Percentiles rank a stretch among this genome's conserved stretches.
These are phyloP conservation scores for Sporodiniella umbellata DNA, from an alignment of 371 early-diverging fungal genomes.

Conservation along the genomic window DNA sequence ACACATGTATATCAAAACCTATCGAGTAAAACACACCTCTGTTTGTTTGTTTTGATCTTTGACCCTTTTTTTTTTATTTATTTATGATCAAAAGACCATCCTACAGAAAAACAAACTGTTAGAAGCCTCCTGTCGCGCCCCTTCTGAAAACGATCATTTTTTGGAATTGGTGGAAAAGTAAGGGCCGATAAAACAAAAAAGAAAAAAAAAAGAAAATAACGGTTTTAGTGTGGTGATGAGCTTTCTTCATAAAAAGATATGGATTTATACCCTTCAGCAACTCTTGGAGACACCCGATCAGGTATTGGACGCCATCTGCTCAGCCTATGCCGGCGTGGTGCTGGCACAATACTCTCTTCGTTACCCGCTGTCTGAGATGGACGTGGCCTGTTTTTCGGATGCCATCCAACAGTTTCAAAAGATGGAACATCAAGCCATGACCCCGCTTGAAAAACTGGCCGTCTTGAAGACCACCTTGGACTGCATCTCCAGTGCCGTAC, in stretches of 20 bases:
- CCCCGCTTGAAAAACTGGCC: conserved; percentile 46
- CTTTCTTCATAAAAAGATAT: conserved; percentile 59
- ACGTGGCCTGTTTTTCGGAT: conserved; percentile 24
- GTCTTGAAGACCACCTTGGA: conserved; percentile 39
- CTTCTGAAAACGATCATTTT: conserved; percentile 54
- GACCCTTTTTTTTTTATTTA: no score
- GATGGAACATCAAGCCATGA: conserved; percentile 41
- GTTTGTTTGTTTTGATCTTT: background rate
- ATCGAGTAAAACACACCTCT: conserved; percentile 3
- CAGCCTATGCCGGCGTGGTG: conserved; percentile 31
- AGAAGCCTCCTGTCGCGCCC: conserved; percentile 41
- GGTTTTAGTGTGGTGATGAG: conserved; percentile 53
- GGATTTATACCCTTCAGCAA: conserved; percentile 51
- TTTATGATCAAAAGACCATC: conserved; percentile 33
- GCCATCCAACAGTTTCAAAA: conserved; percentile 32
- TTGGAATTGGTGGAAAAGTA: conserved; percentile 64
- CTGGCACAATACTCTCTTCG: conserved; percentile 39
- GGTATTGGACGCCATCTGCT: conserved; percentile 33
- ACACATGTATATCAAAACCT: conserved; percentile 55
- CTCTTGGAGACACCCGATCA: conserved; percentile 40
- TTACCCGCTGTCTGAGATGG: conserved; percentile 43
- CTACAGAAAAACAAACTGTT: conserved; percentile 37
- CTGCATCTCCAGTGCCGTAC: conserved; percentile 34
- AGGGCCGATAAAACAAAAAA: background rate
- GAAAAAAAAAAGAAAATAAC: background rate